Base-by-base conservation (phyloP, 768 basidiomycete species). In the Hygrocybe punicea region DNA sequence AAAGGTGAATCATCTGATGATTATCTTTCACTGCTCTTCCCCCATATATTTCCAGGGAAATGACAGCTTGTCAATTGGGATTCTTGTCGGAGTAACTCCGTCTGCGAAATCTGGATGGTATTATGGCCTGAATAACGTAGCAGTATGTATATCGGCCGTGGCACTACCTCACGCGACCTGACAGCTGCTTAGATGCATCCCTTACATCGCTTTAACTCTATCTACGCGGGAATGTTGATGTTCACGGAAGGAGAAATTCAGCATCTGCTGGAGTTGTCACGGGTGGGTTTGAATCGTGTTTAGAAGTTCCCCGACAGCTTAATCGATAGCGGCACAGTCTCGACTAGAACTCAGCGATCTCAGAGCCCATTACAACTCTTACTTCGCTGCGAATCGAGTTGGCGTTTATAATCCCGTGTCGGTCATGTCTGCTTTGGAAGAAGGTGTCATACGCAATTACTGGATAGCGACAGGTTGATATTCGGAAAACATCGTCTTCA, bases 211-310 rank as follows among this genome's bases (percentile, higher is more conserved):
- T 35, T 9, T 16, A 46, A 56, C 49, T 60, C 58, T 52, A 24
- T 40, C 47, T 60, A 39, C 44, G 49, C 58, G 45, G 58, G 58
- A 35, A 60, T 56, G 59, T 33, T 60, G 51, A 60, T 60, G 59
- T 60, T 60, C 59, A 60, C 59, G 21, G 59, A 60, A 58, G 25
- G 46, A 17, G 44, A 60, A 57, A 56, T 60, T 46, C 40, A 52
- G 48, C 17, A 44, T 45, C 44, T 60, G 51, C 49, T 17, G 51
- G 49, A 16, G 39, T 35, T 42, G 44, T 40, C 36, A 33, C 39
- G 58, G 6, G 59, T 58, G 56, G 56, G 56, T 54, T 60, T 47
- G n/a, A 24, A 44, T 53, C 45, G 11, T 37, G 19, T 36, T 33
- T 9, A 36, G n/a, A 47, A 53, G 47, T 60, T 36, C 25, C 37